phyloP scores from a whole-genome alignment of 768 basidiomycete species.

The Auricularia sp. region DNA sequence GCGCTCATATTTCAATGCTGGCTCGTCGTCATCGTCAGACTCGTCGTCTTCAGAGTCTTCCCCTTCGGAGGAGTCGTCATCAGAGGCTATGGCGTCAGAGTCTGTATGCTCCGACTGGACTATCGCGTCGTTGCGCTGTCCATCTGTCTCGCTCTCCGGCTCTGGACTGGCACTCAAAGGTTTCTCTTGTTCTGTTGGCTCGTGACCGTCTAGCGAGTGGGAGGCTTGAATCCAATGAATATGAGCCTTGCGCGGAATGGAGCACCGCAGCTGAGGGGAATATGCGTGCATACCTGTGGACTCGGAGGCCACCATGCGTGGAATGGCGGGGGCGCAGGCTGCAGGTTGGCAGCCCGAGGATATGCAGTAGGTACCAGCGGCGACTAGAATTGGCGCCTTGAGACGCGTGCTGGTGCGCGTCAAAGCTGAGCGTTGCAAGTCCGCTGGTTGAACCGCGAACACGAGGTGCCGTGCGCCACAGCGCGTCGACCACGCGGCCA shows the following conservation, averaged over 20 bases:
- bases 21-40: slow-evolving; percentile 80
- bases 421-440: neutral
- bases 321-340: too few relatives aligned
- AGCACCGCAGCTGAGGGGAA: too few relatives aligned
- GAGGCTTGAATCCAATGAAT: neutral
- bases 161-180: neutral
- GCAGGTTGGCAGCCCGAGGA: too few relatives aligned
- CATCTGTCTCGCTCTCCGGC: slow-evolving; percentile 5
- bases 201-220: neutral
- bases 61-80: slow-evolving; percentile 19
- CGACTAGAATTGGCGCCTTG: too few relatives aligned
- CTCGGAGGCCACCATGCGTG: too few relatives aligned
- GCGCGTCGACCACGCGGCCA: neutral
- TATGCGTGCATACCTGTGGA: too few relatives aligned
- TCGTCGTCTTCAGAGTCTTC: slow-evolving; percentile 43
- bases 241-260: too few relatives aligned
- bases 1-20: slow-evolving; percentile 82
- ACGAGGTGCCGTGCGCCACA: neutral
- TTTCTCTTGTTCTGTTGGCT: neutral
- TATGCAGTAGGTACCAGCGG: too few relatives aligned
- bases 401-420: neutral
- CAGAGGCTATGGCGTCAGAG: neutral
- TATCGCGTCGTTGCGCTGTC: slow-evolving; percentile 8
- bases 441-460: neutral
- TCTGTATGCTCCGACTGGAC: neutral